phyloP scores from a whole-genome alignment of 805 yeast genomes.

The Lipomyces lipofer region DNA sequence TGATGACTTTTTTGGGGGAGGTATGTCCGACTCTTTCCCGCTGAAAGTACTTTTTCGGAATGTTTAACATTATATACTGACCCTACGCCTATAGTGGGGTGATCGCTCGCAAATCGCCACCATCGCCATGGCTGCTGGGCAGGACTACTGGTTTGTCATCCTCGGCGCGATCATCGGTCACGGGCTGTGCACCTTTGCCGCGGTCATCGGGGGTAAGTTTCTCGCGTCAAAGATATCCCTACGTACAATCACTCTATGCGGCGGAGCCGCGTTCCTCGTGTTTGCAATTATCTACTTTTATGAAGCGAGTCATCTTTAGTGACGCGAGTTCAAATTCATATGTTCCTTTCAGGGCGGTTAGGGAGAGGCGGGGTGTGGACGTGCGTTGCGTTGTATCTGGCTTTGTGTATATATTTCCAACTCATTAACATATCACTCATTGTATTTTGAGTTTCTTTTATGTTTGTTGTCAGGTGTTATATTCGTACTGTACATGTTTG shows the following conservation, averaged over 20 bases:
- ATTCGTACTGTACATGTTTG: neutral
- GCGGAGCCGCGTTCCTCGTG: slow-evolving; percentile 80
- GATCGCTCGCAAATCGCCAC: slow-evolving; percentile 98
- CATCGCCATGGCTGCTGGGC: slow-evolving; percentile 97
- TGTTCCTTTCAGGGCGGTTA: too few relatives aligned
- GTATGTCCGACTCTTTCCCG: slow-evolving; percentile 3
- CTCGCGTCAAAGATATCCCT: slow-evolving; percentile 86
- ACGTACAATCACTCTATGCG: slow-evolving; percentile 89
- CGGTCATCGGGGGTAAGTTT: slow-evolving; percentile 91
- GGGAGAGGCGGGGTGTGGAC: too few relatives aligned
- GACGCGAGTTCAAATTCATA: too few relatives aligned
- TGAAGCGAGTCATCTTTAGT: slow-evolving; percentile 49
- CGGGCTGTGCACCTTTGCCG: slow-evolving; percentile 79
- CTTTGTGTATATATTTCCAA: too few relatives aligned
- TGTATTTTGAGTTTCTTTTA: too few relatives aligned
- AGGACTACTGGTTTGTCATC: slow-evolving; percentile 85
- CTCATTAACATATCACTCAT: too few relatives aligned
- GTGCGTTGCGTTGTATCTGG: too few relatives aligned
- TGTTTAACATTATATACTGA: neutral
- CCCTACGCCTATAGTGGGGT: slow-evolving; percentile 69
- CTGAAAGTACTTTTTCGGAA: too few relatives aligned
- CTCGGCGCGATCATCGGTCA: slow-evolving; percentile 91
- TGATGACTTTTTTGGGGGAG: slow-evolving; percentile 95
- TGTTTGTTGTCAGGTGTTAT: too few relatives aligned
- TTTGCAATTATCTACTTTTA: slow-evolving; percentile 79